Percentiles rank a stretch among this genome's conserved stretches.
These are phyloP conservation scores for Pestalotiopsis fici DNA, from an alignment of 2,329 filamentous ascomycete species.

Conservation along the genomic window DNA sequence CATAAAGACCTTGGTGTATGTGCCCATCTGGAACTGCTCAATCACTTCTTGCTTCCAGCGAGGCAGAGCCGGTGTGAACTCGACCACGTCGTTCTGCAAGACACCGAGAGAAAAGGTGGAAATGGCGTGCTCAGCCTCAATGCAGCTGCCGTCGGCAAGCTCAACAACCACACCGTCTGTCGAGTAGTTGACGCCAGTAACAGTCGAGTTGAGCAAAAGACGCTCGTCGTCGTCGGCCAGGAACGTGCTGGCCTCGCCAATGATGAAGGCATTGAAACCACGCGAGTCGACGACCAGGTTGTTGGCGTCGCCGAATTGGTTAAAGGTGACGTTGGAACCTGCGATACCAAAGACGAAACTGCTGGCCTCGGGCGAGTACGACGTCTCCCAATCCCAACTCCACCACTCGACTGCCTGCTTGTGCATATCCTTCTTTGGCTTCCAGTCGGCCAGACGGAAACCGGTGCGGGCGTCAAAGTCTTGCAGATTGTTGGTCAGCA, in stretches of 20 bases:
- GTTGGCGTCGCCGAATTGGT: conserved; percentile 62
- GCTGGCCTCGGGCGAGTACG: conserved; percentile 56
- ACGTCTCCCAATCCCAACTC: conserved; percentile 53
- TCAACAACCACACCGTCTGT: conserved; percentile 52
- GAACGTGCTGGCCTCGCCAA: conserved; percentile 59
- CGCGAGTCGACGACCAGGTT: conserved; percentile 63
- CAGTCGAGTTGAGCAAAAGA: conserved; percentile 57
- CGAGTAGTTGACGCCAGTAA: conserved; percentile 56
- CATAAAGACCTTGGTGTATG: conserved; percentile 73
- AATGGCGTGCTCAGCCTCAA: conserved; percentile 46
- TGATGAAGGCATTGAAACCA: conserved; percentile 61
- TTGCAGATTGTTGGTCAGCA: conserved; percentile 60
- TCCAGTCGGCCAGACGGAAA: conserved; percentile 62
- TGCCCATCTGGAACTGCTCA: conserved; percentile 66
- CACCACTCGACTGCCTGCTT: conserved; percentile 64
- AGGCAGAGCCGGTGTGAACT: conserved; percentile 60
- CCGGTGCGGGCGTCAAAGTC: conserved; percentile 61
- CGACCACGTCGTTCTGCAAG: conserved; percentile 60
- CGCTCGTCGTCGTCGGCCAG: conserved; percentile 55
- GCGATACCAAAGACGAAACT: conserved; percentile 58
- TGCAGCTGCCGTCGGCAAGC: conserved; percentile 41
- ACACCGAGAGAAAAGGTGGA: conserved; percentile 71
- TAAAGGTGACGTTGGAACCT: conserved; percentile 61
- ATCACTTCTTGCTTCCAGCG: conserved; percentile 67
- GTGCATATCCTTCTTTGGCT: conserved; percentile 55